These are phyloP conservation scores for Aspergillus sp. DNA, from an alignment of 2,329 filamentous ascomycete species.

Conservation along the genomic window DNA sequence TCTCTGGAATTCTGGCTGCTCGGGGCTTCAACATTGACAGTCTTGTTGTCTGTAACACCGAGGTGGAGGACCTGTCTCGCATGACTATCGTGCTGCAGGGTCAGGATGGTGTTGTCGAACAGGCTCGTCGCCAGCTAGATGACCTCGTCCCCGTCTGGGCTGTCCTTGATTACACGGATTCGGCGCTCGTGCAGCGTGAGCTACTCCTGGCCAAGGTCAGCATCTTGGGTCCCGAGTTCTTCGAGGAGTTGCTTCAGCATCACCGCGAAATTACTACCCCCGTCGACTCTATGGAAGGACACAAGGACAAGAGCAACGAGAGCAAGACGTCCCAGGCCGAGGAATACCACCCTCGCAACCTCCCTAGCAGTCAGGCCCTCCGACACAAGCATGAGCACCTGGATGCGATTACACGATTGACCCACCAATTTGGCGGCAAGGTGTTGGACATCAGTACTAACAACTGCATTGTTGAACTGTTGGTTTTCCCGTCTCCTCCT, in stretches of 20 bases:
- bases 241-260: slow-evolving; percentile 92
- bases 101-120: slow-evolving; percentile 95
- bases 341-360: slow-evolving; percentile 79
- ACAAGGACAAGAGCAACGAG: slow-evolving; percentile 19
- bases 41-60: slow-evolving; percentile 94
- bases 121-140: slow-evolving; percentile 91
- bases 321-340: slow-evolving; percentile 47
- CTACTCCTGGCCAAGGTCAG: slow-evolving; percentile 94
- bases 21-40: slow-evolving; percentile 99
- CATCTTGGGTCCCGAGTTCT: slow-evolving; percentile 95
- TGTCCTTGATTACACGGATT: slow-evolving; percentile 90
- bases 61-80: slow-evolving; percentile 92
- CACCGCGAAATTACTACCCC: slow-evolving; percentile 81
- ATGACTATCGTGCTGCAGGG: slow-evolving; percentile 99
- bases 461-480: slow-evolving; percentile 98
- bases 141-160: slow-evolving; percentile 98
- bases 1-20: slow-evolving; percentile 93
- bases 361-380: slow-evolving; percentile 83
- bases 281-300: slow-evolving; percentile 38
- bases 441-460: slow-evolving; percentile 96
- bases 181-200: slow-evolving; percentile 93
- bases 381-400: slow-evolving; percentile 97
- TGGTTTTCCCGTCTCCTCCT: slow-evolving; percentile 45
- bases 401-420: slow-evolving; percentile 91
- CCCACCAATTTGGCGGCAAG: slow-evolving; percentile 97